Evolutionary conservation across 2,329 filamentous ascomycete species (phyloP).

Genomic region (Sporothrix mexicana): DNA sequence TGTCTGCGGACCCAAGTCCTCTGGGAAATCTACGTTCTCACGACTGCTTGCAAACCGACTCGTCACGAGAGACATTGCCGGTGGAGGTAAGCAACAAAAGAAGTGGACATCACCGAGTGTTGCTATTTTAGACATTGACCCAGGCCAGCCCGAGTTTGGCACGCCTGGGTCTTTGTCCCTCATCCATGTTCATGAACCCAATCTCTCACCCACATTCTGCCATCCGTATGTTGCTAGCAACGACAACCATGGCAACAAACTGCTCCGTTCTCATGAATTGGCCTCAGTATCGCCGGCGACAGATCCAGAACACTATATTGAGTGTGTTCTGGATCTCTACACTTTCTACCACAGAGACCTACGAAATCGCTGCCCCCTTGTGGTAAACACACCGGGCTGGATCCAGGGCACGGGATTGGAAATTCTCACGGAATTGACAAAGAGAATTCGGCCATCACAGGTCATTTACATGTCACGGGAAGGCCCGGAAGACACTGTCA

Average conservation of each 20-base stretch:
- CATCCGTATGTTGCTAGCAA: constrained; percentile 51
- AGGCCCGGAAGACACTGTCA: constrained; percentile 63
- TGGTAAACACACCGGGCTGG: constrained; percentile 79
- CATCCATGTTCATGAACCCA: constrained; percentile 62
- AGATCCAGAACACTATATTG: constrained; percentile 69
- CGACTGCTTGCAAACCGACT: constrained; percentile 70
- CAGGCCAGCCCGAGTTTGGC: constrained; percentile 76
- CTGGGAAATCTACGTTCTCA: constrained; percentile 78
- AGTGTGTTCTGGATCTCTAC: constrained; percentile 68
- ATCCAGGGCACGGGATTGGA: constrained; percentile 72
- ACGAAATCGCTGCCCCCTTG: constrained; percentile 56
- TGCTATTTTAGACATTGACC: constrained; percentile 75
- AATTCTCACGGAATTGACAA: constrained; percentile 64
- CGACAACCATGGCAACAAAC: constrained; percentile 43
- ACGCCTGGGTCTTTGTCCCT: constrained; percentile 74
- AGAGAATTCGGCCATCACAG: constrained; percentile 60
- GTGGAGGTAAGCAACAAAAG: constrained; percentile 13
- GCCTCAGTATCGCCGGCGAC: constrained; percentile 69
- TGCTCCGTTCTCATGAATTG: constrained; percentile 69
- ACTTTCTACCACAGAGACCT: constrained; percentile 58
- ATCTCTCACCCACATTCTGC: constrained; percentile 71
- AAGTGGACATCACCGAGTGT: constrained; percentile 48
- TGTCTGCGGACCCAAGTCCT: constrained; percentile 72
- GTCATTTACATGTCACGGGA: constrained; percentile 72
- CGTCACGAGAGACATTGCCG: constrained; percentile 54